phyloP scores from a whole-genome alignment of 768 basidiomycete genomes.

The Boletales sp. region DNA sequence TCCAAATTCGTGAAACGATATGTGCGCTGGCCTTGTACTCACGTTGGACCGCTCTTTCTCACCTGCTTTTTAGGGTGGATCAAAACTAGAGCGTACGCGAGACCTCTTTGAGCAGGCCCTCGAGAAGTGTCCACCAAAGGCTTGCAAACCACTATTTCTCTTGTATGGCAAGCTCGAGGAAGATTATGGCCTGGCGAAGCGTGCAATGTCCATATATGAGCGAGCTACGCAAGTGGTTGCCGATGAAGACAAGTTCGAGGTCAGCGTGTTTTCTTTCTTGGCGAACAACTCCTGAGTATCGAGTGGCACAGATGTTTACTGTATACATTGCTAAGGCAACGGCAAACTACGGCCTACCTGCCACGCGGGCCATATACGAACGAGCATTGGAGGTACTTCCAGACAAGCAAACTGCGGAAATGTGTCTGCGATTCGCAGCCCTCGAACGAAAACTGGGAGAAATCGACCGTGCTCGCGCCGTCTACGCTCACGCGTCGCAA shows the following conservation, averaged over 20 bases:
- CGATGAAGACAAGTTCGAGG: conserved; percentile 94
- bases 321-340: conserved; percentile 98
- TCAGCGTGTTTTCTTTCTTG: conserved; percentile 32
- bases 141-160: conserved; percentile 90
- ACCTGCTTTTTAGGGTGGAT: conserved; percentile 61
- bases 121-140: conserved; percentile 93
- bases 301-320: conserved; percentile 74
- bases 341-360: conserved; percentile 91
- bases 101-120: conserved; percentile 98
- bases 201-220: conserved; percentile 94
- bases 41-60: neutral
- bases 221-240: conserved; percentile 84
- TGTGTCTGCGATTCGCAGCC: conserved; percentile 94
- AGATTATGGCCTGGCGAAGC: conserved; percentile 90
- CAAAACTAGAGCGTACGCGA: conserved; percentile 92
- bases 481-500: conserved; percentile 97
- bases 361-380: conserved; percentile 95
- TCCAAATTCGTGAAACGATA: conserved; percentile 97
- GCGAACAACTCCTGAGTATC: conserved; percentile 1
- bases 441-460: conserved; percentile 98
- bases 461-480: conserved; percentile 94
- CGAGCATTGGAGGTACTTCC: conserved; percentile 91
- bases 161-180: conserved; percentile 98
- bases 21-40: conserved; percentile 44
- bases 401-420: conserved; percentile 91